Base-by-base conservation (phyloP, 2,329 filamentous ascomycete genomes). In the Cordyceps militaris region DNA sequence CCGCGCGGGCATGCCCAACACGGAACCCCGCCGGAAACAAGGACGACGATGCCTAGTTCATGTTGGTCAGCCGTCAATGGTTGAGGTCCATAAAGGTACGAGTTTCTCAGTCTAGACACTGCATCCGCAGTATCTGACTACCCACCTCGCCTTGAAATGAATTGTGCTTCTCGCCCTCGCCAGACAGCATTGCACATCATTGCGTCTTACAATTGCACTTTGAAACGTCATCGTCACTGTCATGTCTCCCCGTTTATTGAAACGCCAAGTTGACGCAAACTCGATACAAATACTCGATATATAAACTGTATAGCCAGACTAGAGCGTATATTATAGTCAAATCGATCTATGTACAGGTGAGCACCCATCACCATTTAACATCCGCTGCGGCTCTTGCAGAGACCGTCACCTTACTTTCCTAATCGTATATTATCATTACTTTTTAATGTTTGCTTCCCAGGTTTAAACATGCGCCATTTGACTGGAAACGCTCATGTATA, bases 241-340 rank as follows among this genome's bases (percentile, higher is more conserved):
- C 30, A 6, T 32, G 6, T 32, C 30, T 32, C 30, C 30, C 11
- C 30, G 11, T 32, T 11, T 11, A 11, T 32, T 14, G 14, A 36
- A 14, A 8, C 14, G 8, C 8, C 19, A 14, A 14, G n/a, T 9
- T 7, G 16, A 28, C 16, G 9, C 14, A 48, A 10, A 11, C 21
- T 48, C 28, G 28, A 7, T 49, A 56, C 24, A 16, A 56, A 56
- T 56, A 48, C 52, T 56, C 48, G 30, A 38, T 30, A 30, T 40
- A 44, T 21, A 24, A 42, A 40, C 26, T 48, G 23, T 32, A 19
- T 54, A 49, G 54, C 54, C 54, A 56, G 54, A 49, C 54, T 56
- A 49, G 26, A 49, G 34, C 54, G 44, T 56, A 49, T 56, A 56
- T 56, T 56, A 56, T 56, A 56, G 54, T 56, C 43, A 56, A 56